phyloP scores from a whole-genome alignment of 2,329 filamentous ascomycete genomes.

The Diaporthe australafricana region DNA sequence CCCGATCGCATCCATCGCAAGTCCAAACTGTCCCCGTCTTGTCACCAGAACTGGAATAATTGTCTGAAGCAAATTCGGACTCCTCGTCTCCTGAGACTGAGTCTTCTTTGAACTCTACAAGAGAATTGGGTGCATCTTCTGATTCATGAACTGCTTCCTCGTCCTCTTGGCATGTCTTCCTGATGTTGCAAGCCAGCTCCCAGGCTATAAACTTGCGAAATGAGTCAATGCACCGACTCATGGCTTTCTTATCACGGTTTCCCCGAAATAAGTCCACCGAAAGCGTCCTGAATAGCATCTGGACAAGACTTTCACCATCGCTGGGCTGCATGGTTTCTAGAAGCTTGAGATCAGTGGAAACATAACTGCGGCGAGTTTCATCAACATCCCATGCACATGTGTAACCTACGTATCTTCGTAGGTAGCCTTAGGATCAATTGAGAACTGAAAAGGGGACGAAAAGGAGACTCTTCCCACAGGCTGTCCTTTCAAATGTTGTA shows the following conservation, averaged over 20 bases:
- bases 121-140: background rate
- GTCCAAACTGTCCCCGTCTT: background rate
- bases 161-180: background rate
- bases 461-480: too few species aligned
- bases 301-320: conserved; percentile 17
- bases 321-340: background rate
- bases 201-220: conserved; percentile 18
- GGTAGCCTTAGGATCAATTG: too few species aligned
- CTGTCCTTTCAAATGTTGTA: too few species aligned
- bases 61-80: background rate
- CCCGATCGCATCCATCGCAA: conserved; percentile 7
- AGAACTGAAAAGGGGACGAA: too few species aligned
- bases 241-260: background rate
- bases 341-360: too few species aligned
- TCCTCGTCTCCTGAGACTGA: background rate
- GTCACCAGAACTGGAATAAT: background rate
- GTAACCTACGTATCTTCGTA: too few species aligned
- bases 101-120: background rate
- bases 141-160: background rate
- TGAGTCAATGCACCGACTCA: background rate
- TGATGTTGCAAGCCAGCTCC: conserved; percentile 14
- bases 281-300: conserved; percentile 27
- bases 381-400: too few species aligned
- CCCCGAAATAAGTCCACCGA: conserved; percentile 10
- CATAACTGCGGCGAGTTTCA: too few species aligned